Conservation (phyloP, 768 basidiomycete genomes). For the Lyophyllum atratum region DNA sequence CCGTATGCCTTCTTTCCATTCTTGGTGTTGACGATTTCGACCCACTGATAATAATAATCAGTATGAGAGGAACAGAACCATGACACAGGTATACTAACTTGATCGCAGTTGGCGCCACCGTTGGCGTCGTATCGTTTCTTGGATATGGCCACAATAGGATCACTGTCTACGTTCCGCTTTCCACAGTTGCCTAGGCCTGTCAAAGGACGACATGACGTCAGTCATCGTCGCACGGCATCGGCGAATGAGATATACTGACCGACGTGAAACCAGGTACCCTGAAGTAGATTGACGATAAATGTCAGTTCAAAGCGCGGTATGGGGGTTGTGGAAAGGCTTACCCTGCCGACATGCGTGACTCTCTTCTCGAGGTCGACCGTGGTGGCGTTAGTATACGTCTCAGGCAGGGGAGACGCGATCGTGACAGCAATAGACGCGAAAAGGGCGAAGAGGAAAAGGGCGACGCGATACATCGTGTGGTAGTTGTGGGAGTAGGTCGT, state of each 20-base stretch:
- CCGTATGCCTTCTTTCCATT: constrained; percentile 54
- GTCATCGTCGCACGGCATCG: background rate
- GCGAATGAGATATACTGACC: constrained; percentile 30
- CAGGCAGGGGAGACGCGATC: constrained; percentile 49
- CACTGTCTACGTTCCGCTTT: constrained; percentile 42
- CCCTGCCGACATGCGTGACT: constrained; percentile 54
- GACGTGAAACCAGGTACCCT: constrained; percentile 73
- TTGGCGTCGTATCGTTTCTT: constrained; percentile 51
- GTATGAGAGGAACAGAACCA: background rate
- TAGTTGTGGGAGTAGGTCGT: constrained; percentile 3
- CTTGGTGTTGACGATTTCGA: constrained; percentile 59
- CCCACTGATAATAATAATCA: constrained; percentile 43
- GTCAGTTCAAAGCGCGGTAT: background rate
- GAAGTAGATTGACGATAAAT: constrained; percentile 11
- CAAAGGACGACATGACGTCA: constrained; percentile 11
- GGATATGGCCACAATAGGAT: constrained; percentile 66
- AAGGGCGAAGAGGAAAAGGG: constrained; percentile 37
- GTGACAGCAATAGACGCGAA: constrained; percentile 42
- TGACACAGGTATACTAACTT: constrained; percentile 40
- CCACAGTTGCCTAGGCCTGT: constrained; percentile 67
- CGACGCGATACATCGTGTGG: constrained; percentile 40
- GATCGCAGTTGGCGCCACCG: constrained; percentile 56
- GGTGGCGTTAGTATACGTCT: constrained; percentile 28
- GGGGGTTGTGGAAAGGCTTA: constrained; percentile 32
- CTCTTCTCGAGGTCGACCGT: constrained; percentile 47